Base-by-base conservation (phyloP, 495 filamentous ascomycete species). In the Xylaria grammica region DNA sequence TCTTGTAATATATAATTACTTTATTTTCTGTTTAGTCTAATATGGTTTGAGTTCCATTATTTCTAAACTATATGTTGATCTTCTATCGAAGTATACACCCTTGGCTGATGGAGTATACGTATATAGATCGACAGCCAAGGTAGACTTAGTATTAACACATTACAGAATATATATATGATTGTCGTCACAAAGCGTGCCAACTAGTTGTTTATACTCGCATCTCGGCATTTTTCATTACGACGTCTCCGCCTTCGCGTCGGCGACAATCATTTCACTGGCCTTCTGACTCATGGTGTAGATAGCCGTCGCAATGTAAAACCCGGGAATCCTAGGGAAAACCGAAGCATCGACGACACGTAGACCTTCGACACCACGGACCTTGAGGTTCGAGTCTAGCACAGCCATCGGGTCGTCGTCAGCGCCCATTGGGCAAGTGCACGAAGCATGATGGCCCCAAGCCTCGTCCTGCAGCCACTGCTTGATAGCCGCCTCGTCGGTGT, bases 221-320 rank as follows among this genome's bases (percentile, higher is more conserved):
- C n/a, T 8, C 13, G 3, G 17, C n/a, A 17, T 0, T 36, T 5
- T 8, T n/a, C n/a, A n/a, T n/a, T 48, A 59, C 3, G n/a, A 44
- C 15, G 30, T 3, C 9, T 1, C 24, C 3, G 38, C 40, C 0
- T 36, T 36, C 22, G 58, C 58, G n/a, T 61, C 56, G 20, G 57
- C 58, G 29, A 82, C 65, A 45, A 87, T 83, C 8, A 81, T 78
- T 55, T 85, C 82, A 0, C 82, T 79, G 9, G 87, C 87, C 77
- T 89, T 89, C 76, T 90, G 86, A 29, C 79, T 84, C 19, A 86
- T 76, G 75, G 88, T 82, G 42, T 84, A 86, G 11, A 85, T 87
- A 0, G 84, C 76, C 15, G 84, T 60, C 0, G 74, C 77, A 26
- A 83, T 82, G 60, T 82, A 89, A 10, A 80, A 80, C 0, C 87